Percentiles rank a stretch among this genome's conserved stretches.
These are phyloP conservation scores for Saccharomycopsis fermentans DNA, from an alignment of 805 yeast species.

Conservation along the genomic window DNA sequence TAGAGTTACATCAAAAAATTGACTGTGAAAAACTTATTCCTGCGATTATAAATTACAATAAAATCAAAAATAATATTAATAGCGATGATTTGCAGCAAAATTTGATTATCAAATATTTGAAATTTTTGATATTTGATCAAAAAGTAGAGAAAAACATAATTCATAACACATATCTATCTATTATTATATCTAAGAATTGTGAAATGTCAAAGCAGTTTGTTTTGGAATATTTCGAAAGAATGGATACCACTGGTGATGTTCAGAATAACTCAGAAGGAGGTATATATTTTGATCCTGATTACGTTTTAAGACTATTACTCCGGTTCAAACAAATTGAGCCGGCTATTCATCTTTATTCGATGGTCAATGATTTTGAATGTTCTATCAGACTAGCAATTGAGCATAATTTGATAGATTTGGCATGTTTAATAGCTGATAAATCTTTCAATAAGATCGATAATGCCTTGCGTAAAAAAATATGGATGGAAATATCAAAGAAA, in stretches of 20 bases:
- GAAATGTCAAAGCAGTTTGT: slow-evolving; percentile 30
- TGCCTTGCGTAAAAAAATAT: slow-evolving; percentile 52
- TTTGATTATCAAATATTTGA: slow-evolving; percentile 57
- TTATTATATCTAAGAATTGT: slow-evolving; percentile 39
- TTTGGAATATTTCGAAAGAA: slow-evolving; percentile 39
- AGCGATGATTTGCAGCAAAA: slow-evolving; percentile 34
- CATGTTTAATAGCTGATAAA: slow-evolving; percentile 46
- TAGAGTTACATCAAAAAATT: slow-evolving; percentile 38
- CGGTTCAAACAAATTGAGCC: slow-evolving; percentile 47
- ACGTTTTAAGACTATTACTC: slow-evolving; percentile 64
- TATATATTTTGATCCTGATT: slow-evolving; percentile 55
- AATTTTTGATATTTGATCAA: slow-evolving; percentile 39
- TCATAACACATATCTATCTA: slow-evolving; percentile 61
- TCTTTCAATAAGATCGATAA: slow-evolving; percentile 33
- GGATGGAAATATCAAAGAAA: slow-evolving; percentile 57
- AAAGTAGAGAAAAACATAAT: slow-evolving; percentile 37
- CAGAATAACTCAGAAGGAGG: slow-evolving; percentile 20
- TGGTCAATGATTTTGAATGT: slow-evolving; percentile 61
- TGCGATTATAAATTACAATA: slow-evolving; percentile 60
- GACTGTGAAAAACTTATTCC: slow-evolving; percentile 64
- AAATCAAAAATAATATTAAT: slow-evolving; percentile 30
- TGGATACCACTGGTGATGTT: slow-evolving; percentile 18
- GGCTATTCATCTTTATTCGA: slow-evolving; percentile 65
- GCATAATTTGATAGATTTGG: slow-evolving; percentile 47
- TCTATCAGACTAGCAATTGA: slow-evolving; percentile 70